Base-by-base conservation (phyloP, 345 rosid species). In the Pistacia atlantica region DNA sequence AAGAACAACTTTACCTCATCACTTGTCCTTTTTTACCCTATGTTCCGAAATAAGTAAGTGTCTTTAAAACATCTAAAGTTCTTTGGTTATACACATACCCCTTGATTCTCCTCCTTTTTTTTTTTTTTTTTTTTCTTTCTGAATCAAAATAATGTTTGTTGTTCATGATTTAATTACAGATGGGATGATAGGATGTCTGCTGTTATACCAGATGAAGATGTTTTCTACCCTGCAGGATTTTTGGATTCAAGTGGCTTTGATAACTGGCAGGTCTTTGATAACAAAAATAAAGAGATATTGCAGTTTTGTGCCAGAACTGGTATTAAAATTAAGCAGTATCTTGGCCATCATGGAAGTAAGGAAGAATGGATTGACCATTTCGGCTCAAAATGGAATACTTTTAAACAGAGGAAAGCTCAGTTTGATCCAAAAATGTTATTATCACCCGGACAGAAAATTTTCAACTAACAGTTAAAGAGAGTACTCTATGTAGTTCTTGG, bases 381-480 rank as follows among this genome's bases (percentile, higher is more conserved):
- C 48, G 86, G 86, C 3, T 55, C 84, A 4, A 85, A 85, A 68
- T 85, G 88, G 88, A 65, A 2, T 20, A 78, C 63, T 20, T 82
- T 85, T 45, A 55, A 11, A 59, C 71, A 69, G 5, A 78, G 80
- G 12, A 85, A 85, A 75, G 22, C 22, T 8, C 64, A 5, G 60
- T 85, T 77, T 80, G 88, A 85, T 73, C 88, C 88, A 9, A 82
- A 78, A 78, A 72, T 42, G 82, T 68, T 85, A 71, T 57, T 82
- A 14, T 82, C 88, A 6, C 88, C 88, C 2, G 88, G 88, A 37
- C 88, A 85, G 52, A 69, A 65, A 78, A 82, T 85, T 67, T 82
- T 85, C 79, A 73, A 75, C 46, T 64, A 51, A 62, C 48, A n/a
- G 0, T 51, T 73, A 14, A 5, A 0, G 11, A 46, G 49, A 11